Percentiles rank a stretch among this genome's conserved stretches.
phyloP scores from a whole-genome alignment of 1,284 basidiomycete species.

The Flammula alnicola region DNA sequence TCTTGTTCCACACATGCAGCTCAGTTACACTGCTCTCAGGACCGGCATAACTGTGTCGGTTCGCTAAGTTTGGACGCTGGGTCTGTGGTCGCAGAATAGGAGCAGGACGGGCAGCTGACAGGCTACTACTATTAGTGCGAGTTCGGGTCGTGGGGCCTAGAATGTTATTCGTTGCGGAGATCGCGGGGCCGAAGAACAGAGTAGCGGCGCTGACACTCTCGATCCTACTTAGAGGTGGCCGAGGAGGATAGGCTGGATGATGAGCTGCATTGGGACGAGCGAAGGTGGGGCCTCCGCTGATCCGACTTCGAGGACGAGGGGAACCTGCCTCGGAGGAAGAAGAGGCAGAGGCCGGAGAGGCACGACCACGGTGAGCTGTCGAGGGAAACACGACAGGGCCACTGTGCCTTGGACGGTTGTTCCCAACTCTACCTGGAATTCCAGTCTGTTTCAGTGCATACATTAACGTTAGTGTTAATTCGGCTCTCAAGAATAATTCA shows the following conservation, averaged over 20 bases:
- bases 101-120: conserved; percentile 29
- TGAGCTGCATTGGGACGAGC: conserved; percentile 23
- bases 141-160: conserved; percentile 29
- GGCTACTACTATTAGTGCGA: conserved; percentile 32
- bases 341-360: conserved; percentile 38
- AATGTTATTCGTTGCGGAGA: conserved; percentile 36
- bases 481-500: conserved; percentile 11
- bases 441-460: conserved; percentile 19
- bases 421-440: conserved; percentile 24
- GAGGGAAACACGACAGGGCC: conserved; percentile 39
- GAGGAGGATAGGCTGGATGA: conserved; percentile 25
- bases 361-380: conserved; percentile 27
- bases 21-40: conserved; percentile 34
- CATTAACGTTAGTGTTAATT: conserved; percentile 10
- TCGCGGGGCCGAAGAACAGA: conserved; percentile 73
- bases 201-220: conserved; percentile 60
- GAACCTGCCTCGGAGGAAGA: conserved; percentile 47
- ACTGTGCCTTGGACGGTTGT: conserved; percentile 31
- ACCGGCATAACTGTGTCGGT: conserved; percentile 69
- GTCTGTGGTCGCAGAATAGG: conserved; percentile 17
- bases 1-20: conserved; percentile 47
- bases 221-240: conserved; percentile 39
- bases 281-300: conserved; percentile 35
- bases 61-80: conserved; percentile 39
- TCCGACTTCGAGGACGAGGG: conserved; percentile 52